These are phyloP conservation scores for Xylaria multiplex DNA, from an alignment of 2,329 filamentous ascomycete genomes.

Conservation along the genomic window DNA sequence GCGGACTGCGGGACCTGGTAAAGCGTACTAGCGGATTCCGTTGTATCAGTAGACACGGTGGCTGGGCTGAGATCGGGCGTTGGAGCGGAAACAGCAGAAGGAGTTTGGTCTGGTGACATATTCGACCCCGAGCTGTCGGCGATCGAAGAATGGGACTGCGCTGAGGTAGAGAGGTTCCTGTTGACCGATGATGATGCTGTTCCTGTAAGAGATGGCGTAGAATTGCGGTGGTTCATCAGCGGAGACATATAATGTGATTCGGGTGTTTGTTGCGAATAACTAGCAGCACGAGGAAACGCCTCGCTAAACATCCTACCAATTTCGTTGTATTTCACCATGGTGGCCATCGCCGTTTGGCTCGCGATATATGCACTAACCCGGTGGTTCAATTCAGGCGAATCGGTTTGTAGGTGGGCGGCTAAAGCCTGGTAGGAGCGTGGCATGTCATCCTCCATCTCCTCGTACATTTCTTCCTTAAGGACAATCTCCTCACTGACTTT, in stretches of 20 bases:
- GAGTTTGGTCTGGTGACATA: conserved; percentile 26
- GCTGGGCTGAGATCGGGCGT: conserved; percentile 46
- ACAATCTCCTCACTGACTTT: conserved; percentile 88
- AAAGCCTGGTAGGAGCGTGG: conserved; percentile 73
- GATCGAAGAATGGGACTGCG: conserved; percentile 34
- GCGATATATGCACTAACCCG: conserved; percentile 63
- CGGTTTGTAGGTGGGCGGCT: conserved; percentile 69
- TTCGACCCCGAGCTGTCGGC: conserved; percentile 36
- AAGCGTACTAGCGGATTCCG: conserved; percentile 40
- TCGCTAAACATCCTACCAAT: conserved; percentile 60
- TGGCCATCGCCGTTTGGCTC: conserved; percentile 57
- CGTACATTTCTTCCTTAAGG: conserved; percentile 93
- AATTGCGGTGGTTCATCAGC: conserved; percentile 38
- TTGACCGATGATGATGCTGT: conserved; percentile 36
- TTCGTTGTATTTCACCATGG: conserved; percentile 56
- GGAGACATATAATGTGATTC: conserved; percentile 46
- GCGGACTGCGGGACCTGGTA: conserved; percentile 45
- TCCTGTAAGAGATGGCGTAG: conserved; percentile 34
- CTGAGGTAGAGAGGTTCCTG: conserved; percentile 35
- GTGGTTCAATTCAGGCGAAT: conserved; percentile 69
- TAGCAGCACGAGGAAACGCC: conserved; percentile 55
- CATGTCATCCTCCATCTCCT: conserved; percentile 88
- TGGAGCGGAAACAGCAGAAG: conserved; percentile 35
- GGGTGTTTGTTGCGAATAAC: conserved; percentile 47
- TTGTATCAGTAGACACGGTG: conserved; percentile 37